These are phyloP conservation scores for Phytophthora boehmeriae DNA, from an alignment of 352 stramenopile genomes.

Conservation along the genomic window DNA sequence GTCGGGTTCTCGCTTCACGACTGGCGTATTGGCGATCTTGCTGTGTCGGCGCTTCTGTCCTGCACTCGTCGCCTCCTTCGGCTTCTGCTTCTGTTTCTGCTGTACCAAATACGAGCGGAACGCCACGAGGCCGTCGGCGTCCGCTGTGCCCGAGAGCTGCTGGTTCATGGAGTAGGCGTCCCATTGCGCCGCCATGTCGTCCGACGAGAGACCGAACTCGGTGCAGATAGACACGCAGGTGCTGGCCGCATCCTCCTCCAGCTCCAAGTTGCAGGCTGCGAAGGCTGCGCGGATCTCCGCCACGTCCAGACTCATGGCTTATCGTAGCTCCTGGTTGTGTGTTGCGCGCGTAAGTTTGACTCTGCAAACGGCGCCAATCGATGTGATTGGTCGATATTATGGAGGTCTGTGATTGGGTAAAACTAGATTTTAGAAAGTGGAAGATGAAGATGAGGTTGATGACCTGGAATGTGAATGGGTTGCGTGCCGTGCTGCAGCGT, in stretches of 20 bases:
- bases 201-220: slow-evolving; percentile 80
- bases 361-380: slow-evolving; percentile 40
- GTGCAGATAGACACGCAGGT: slow-evolving; percentile 73
- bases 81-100: slow-evolving; percentile 34
- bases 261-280: slow-evolving; percentile 73
- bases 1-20: slow-evolving; percentile 73
- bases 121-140: slow-evolving; percentile 60
- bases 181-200: slow-evolving; percentile 81
- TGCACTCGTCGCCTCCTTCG: slow-evolving; percentile 21
- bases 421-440: slow-evolving; percentile 5
- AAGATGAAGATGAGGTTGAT: slow-evolving; percentile 45
- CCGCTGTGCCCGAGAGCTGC: slow-evolving; percentile 62
- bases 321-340: background rate
- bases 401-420: slow-evolving; percentile 9
- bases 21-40: slow-evolving; percentile 56
- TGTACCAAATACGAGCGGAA: slow-evolving; percentile 79
- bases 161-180: slow-evolving; percentile 90
- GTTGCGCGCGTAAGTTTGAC: slow-evolving; percentile 21
- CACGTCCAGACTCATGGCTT: slow-evolving; percentile 61
- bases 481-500: slow-evolving; percentile 76
- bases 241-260: slow-evolving; percentile 66
- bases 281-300: slow-evolving; percentile 73
- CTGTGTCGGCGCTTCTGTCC: slow-evolving; percentile 56
- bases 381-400: slow-evolving; percentile 42
- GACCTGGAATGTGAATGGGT: slow-evolving; percentile 90